Conservation (phyloP, 345 rosid species). For the Lenwebbia sp. region DNA sequence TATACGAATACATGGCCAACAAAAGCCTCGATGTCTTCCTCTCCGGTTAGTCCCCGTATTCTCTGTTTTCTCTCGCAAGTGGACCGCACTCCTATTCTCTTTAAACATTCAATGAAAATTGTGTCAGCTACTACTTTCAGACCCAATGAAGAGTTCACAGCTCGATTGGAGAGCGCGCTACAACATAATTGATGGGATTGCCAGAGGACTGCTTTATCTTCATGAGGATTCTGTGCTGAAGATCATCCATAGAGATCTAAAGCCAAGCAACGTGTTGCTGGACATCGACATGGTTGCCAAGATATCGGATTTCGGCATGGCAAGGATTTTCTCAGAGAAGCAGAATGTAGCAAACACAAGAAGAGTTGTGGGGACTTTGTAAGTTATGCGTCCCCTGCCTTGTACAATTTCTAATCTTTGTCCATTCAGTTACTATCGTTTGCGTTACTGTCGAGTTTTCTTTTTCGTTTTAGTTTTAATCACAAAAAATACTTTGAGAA, state of each 20-base stretch:
- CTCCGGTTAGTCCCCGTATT: neutral
- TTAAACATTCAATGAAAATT: neutral
- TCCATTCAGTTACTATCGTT: neutral
- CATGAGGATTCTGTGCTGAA: conserved; percentile 37
- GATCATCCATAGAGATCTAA: conserved; percentile 48
- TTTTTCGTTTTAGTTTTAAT: neutral
- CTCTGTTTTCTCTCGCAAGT: neutral
- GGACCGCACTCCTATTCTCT: neutral
- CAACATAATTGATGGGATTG: conserved; percentile 44
- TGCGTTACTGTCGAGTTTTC: neutral
- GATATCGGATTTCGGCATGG: conserved; percentile 21
- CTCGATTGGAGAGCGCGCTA: conserved; percentile 38
- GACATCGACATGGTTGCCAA: conserved; percentile 16
- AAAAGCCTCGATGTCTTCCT: neutral
- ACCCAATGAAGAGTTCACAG: conserved; percentile 10
- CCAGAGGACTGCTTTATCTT: conserved; percentile 43
- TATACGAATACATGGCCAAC: conserved; percentile 6
- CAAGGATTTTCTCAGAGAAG: conserved; percentile 9
- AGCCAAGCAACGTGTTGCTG: conserved; percentile 31
- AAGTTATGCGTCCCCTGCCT: neutral
- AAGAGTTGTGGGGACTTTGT: conserved; percentile 16
- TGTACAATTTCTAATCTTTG: too few relatives aligned
- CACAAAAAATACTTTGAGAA: too few relatives aligned
- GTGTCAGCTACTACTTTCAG: neutral
- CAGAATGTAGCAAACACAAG: conserved; percentile 9